Evolutionary conservation across 1,284 basidiomycete genomes (phyloP).

Genomic region (Wallemia ichthyophaga): DNA sequence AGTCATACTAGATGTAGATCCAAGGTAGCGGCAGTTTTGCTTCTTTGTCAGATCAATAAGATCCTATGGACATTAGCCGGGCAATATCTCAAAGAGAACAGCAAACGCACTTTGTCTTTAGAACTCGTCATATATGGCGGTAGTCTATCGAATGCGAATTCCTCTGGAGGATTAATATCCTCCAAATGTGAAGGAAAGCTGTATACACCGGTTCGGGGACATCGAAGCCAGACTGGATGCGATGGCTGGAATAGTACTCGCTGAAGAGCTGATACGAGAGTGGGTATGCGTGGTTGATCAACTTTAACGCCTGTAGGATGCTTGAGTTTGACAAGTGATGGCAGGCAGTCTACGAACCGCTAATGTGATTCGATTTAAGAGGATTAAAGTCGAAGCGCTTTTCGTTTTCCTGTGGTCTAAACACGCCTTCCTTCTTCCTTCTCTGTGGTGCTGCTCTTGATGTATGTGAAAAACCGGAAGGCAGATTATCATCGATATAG

Average conservation of each 20-base stretch:
- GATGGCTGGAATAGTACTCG: slow-evolving; percentile 1
- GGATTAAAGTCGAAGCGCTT: background rate
- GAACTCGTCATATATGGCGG: background rate
- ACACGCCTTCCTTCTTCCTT: background rate
- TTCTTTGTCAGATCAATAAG: background rate
- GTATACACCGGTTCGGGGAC: background rate
- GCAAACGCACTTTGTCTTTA: background rate
- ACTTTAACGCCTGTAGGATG: background rate
- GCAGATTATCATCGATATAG: background rate
- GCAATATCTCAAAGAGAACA: background rate
- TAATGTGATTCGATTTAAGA: background rate
- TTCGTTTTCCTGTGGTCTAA: background rate
- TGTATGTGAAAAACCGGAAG: background rate
- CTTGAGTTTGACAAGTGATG: background rate
- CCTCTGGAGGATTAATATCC: background rate
- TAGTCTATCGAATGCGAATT: background rate
- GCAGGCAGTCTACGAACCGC: background rate
- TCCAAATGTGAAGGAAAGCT: background rate
- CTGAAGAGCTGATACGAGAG: background rate
- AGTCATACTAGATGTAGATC: slow-evolving; percentile 1
- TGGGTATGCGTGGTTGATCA: background rate
- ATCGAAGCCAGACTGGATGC: slow-evolving; percentile 1
- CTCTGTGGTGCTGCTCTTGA: background rate
- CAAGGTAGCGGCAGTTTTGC: background rate
- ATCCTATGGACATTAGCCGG: background rate